Evolutionary conservation across 202 grass and related monocot genomes (phyloP), one percentile per base, ranked within the genome.

Genomic region (Panicum hallii): DNA sequence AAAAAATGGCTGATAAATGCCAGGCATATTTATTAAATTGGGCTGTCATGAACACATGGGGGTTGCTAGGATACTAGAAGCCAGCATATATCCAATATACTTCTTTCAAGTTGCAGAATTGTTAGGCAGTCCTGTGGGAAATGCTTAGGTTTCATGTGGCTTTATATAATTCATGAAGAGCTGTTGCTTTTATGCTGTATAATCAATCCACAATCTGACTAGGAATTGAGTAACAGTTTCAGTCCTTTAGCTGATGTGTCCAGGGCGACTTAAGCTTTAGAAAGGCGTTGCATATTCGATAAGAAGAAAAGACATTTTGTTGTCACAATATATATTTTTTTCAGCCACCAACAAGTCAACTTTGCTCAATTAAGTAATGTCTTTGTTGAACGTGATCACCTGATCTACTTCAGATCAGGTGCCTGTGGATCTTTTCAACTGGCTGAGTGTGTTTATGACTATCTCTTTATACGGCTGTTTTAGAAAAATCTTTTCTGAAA

Each of bases 121-220:
- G 36, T 38, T 38, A 4, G 2, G 36, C 36, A 38, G 36, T 38
- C 36, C 36, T 38, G 36, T 38, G 19, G 67, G 30, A 36, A 36
- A 48, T 72, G 23, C 3, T 46, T 17, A 4, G 9, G 56, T 63
- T 83, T 74, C 17, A 52, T 14, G 41, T 47, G 65, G 22, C 14
- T 32, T 58, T 71, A 70, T 43, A 60, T 23, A 28, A 36, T 7
- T 30, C n/a, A 57, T 13, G 52, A 52, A 38, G 4, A 14, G 16
- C 1, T 72, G 42, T 49, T 63, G 43, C 80, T 49, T 82, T 63
- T 82, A 63, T 73, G 57, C 26, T 65, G 8, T 19, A 10, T 62
- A 16, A 72, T 72, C 22, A 61, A 20, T 61, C 26, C 26, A 14
- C 17, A 47, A 23, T n/a, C 41, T 28, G 15, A 32, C 23, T 72